Evolutionary conservation across 1,284 basidiomycete species (phyloP).

Genomic region (Wolfiporia cocos): DNA sequence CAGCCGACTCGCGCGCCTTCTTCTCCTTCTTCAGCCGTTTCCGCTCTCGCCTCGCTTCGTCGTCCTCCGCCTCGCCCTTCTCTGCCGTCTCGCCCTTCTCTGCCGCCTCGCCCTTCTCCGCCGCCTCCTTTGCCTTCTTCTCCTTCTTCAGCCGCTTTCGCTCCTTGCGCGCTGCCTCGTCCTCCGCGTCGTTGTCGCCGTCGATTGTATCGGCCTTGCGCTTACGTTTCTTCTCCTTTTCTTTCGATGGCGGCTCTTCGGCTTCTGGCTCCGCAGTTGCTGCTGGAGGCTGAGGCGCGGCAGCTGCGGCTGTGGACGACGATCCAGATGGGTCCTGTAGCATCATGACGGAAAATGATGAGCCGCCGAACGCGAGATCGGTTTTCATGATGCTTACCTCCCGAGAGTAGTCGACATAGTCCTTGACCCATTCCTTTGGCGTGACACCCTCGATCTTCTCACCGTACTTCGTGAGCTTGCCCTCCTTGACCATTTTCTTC

Average conservation of each 20-base stretch:
- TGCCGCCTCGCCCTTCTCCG: slow-evolving; percentile 12
- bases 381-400: slow-evolving; percentile 40
- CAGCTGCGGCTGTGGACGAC: slow-evolving; percentile 26
- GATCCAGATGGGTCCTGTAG: slow-evolving; percentile 39
- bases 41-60: slow-evolving; percentile 25
- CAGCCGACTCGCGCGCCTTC: slow-evolving; percentile 29
- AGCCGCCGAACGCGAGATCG: background rate
- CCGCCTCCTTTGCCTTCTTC: slow-evolving; percentile 33
- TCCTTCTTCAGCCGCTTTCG: slow-evolving; percentile 64
- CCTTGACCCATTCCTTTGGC: slow-evolving; percentile 86
- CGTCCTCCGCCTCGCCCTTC: slow-evolving; percentile 28
- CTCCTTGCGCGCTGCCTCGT: slow-evolving; percentile 58
- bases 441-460: slow-evolving; percentile 90
- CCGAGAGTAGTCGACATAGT: slow-evolving; percentile 89
- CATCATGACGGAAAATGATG: background rate
- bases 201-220: slow-evolving; percentile 57
- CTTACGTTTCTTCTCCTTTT: slow-evolving; percentile 70
- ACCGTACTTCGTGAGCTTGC: slow-evolving; percentile 95
- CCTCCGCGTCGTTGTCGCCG: slow-evolving; percentile 37
- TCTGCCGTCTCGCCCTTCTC: slow-evolving; percentile 26
- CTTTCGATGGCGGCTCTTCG: slow-evolving; percentile 37
- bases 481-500: slow-evolving; percentile 97
- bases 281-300: slow-evolving; percentile 10
- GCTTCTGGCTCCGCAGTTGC: slow-evolving; percentile 21
- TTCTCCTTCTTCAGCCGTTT: slow-evolving; percentile 32